Percentiles rank a stretch among this genome's conserved stretches.
Evolutionary conservation across 2,329 filamentous ascomycete genomes (phyloP).

Genomic region (Whalleya microplaca): DNA sequence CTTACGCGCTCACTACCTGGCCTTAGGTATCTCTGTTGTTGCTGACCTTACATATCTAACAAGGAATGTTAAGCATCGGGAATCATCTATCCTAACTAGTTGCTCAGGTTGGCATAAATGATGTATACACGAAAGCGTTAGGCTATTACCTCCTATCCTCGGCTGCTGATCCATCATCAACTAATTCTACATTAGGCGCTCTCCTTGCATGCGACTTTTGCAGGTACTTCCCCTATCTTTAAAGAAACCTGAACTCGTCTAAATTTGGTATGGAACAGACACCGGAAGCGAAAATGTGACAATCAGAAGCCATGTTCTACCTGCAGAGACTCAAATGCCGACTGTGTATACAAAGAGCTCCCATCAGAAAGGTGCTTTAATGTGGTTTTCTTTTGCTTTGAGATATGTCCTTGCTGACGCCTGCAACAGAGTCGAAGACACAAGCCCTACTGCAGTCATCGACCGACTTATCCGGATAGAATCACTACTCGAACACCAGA

Average conservation of each 20-base stretch:
- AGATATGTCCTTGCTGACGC: constrained; percentile 11
- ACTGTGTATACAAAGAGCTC: constrained; percentile 45
- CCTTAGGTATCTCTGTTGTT: constrained; percentile 20
- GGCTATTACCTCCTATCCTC: constrained; percentile 11
- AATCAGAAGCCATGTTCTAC: constrained; percentile 44
- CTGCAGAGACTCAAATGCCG: constrained; percentile 43
- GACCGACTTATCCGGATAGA: constrained; percentile 45
- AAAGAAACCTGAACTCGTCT: constrained; percentile 2
- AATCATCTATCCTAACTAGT: constrained; percentile 10
- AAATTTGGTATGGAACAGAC: constrained; percentile 30
- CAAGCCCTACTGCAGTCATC: constrained; percentile 39
- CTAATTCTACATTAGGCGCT: constrained; percentile 37
- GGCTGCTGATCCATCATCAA: constrained; percentile 6
- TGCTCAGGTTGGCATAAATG: constrained; percentile 36
- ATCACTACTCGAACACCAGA: constrained; percentile 38
- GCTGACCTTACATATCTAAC: constrained; percentile 17
- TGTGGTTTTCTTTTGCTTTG: background rate
- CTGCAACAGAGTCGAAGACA: constrained; percentile 37
- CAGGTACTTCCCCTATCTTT: constrained; percentile 25
- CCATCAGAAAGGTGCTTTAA: constrained; percentile 38
- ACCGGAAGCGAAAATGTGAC: constrained; percentile 44
- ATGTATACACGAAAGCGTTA: constrained; percentile 44
- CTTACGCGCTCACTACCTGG: constrained; percentile 19
- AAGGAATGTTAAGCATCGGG: constrained; percentile 21
- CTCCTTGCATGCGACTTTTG: constrained; percentile 47